phyloP scores from a whole-genome alignment of 2,329 filamentous ascomycete genomes.

The Neonectria coccinea region DNA sequence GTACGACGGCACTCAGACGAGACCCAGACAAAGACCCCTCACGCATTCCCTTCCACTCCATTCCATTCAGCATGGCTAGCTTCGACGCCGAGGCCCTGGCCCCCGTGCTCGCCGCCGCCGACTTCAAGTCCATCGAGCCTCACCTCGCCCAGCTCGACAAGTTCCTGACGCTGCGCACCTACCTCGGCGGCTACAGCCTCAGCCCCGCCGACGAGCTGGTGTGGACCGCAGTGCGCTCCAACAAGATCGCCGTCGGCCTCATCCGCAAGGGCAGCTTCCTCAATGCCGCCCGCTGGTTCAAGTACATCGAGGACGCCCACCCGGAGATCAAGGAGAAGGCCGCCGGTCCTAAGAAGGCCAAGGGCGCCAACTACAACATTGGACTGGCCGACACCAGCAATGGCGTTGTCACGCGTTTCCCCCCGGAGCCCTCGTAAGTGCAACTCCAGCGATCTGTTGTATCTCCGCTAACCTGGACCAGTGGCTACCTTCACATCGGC shows the following conservation, averaged over 20 bases:
- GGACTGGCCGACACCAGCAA: slow-evolving; percentile 85
- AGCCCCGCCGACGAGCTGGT: slow-evolving; percentile 83
- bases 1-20: background rate
- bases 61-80: slow-evolving; percentile 39
- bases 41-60: background rate
- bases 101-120: slow-evolving; percentile 44
- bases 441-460: slow-evolving; percentile 23
- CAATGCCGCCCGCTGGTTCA: slow-evolving; percentile 89
- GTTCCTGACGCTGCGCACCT: slow-evolving; percentile 87
- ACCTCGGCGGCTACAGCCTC: slow-evolving; percentile 83
- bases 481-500: slow-evolving; percentile 92
- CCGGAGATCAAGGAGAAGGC: slow-evolving; percentile 79
- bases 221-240: slow-evolving; percentile 85
- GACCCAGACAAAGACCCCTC: slow-evolving; percentile 13
- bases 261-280: slow-evolving; percentile 81
- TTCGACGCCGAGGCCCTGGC: slow-evolving; percentile 44
- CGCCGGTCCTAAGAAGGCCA: slow-evolving; percentile 68
- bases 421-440: slow-evolving; percentile 88
- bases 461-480: slow-evolving; percentile 43
- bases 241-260: slow-evolving; percentile 84
- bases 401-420: slow-evolving; percentile 91
- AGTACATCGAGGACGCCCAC: slow-evolving; percentile 83
- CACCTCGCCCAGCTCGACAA: slow-evolving; percentile 83
- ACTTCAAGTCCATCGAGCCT: slow-evolving; percentile 86
- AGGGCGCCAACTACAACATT: slow-evolving; percentile 88